These are phyloP conservation scores for Zygotorulaspora sp. DNA, from an alignment of 805 yeast genomes.

Conservation along the genomic window DNA sequence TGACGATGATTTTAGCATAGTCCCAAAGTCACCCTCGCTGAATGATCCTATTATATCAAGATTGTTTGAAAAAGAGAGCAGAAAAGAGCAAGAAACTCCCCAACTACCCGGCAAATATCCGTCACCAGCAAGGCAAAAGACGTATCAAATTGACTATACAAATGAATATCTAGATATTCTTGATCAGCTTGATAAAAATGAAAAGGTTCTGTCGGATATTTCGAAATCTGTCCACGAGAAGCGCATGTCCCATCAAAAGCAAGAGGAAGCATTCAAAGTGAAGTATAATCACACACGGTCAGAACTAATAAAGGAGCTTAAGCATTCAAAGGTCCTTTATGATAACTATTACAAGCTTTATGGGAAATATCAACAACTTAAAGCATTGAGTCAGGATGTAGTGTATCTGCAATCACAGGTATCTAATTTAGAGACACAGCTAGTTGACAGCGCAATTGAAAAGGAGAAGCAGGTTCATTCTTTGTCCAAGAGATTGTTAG, in stretches of 20 bases:
- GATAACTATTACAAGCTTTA: slow-evolving; percentile 36
- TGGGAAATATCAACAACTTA: slow-evolving; percentile 32
- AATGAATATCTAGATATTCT: slow-evolving; percentile 22
- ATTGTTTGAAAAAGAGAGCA: slow-evolving; percentile 16
- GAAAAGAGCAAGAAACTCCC: not conserved
- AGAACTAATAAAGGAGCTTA: slow-evolving; percentile 35
- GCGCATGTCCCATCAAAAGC: slow-evolving; percentile 7
- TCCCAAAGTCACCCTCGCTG: slow-evolving; percentile 18
- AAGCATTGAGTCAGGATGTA: slow-evolving; percentile 9
- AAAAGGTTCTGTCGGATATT: slow-evolving; percentile 20
- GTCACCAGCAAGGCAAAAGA: slow-evolving; percentile 19
- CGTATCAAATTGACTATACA: slow-evolving; percentile 13
- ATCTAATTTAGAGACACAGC: slow-evolving; percentile 26
- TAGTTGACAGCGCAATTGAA: slow-evolving; percentile 20
- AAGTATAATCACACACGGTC: slow-evolving; percentile 28
- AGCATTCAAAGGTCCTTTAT: slow-evolving; percentile 33
- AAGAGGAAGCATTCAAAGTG: slow-evolving; percentile 15
- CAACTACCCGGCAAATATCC: slow-evolving; percentile 33
- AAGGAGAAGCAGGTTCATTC: slow-evolving; percentile 32
- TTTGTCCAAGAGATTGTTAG: slow-evolving; percentile 25
- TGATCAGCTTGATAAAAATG: slow-evolving; percentile 28
- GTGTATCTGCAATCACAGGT: slow-evolving; percentile 16
- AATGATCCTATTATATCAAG: slow-evolving; percentile 27
- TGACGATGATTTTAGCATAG: slow-evolving; percentile 12
- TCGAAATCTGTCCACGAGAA: slow-evolving; percentile 14